Evolutionary conservation across 257 asterid genomes (phyloP).

Genomic region (Fraxinus quadrangulata): DNA sequence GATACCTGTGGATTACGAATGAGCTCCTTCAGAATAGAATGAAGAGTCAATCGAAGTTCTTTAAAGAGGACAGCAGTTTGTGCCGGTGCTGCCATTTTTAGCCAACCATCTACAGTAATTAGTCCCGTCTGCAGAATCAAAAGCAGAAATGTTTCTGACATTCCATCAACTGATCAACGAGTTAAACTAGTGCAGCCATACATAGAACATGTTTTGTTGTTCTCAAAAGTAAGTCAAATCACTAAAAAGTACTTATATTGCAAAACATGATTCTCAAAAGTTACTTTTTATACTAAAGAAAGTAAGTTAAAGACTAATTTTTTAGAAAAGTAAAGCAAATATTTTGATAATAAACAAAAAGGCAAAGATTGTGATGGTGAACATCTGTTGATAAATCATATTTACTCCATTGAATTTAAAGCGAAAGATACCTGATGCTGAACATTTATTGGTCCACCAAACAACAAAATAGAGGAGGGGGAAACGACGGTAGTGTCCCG

Average conservation of each 20-base stretch:
- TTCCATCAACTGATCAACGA: not conserved
- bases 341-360: not conserved
- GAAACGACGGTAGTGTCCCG: conserved; percentile 88
- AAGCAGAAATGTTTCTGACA: conserved; percentile 23
- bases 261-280: not conserved
- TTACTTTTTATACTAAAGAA: not conserved
- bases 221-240: not conserved
- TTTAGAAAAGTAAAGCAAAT: not conserved
- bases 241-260: not conserved
- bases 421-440: conserved; percentile 79
- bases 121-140: conserved; percentile 70
- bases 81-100: conserved; percentile 88
- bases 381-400: not conserved
- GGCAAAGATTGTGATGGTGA: not conserved
- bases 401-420: conserved; percentile 17
- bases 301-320: not conserved
- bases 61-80: conserved; percentile 93
- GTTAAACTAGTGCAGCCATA: not conserved
- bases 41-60: conserved; percentile 80
- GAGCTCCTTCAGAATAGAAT: conserved; percentile 78
- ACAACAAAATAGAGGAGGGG: conserved; percentile 85
- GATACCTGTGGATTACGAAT: conserved; percentile 84
- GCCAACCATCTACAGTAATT: conserved; percentile 75
- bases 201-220: not conserved
- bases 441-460: conserved; percentile 86